Evolutionary conservation across 2,329 filamentous ascomycete species (phyloP).

Genomic region (Hymenoscyphus linearis): DNA sequence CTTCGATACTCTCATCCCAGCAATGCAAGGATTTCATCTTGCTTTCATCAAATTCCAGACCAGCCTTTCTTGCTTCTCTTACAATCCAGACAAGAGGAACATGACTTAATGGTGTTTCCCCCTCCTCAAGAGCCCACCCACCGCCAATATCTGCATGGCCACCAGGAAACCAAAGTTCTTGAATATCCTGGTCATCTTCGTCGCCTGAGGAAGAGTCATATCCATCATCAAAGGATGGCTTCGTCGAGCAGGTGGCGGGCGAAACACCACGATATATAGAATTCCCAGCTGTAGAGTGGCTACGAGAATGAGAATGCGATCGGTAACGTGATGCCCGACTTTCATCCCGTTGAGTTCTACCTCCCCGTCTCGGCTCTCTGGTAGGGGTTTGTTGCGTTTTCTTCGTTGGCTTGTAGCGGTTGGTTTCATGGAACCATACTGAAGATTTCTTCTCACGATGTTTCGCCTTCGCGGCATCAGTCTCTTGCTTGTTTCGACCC

Average conservation of each 20-base stretch:
- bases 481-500: conserved; percentile 1
- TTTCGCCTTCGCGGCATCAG: neutral
- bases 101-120: conserved; percentile 35
- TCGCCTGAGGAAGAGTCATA: conserved; percentile 15
- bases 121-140: conserved; percentile 42
- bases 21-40: conserved; percentile 36
- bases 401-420: conserved; percentile 1
- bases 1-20: conserved; percentile 37
- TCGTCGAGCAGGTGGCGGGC: neutral
- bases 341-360: neutral
- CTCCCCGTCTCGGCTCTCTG: neutral
- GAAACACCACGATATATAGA: neutral
- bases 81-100: conserved; percentile 51
- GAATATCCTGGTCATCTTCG: conserved; percentile 47
- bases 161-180: conserved; percentile 56
- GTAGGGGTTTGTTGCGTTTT: neutral
- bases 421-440: conserved; percentile 3
- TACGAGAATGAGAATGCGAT: conserved; percentile 32
- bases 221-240: conserved; percentile 4
- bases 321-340: conserved; percentile 25
- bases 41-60: conserved; percentile 49
- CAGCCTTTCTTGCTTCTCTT: conserved; percentile 49
- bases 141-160: conserved; percentile 56
- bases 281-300: neutral
- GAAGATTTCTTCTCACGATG: neutral